phyloP scores from a whole-genome alignment of 208 protist genomes.

The Leishmania lainsoni region DNA sequence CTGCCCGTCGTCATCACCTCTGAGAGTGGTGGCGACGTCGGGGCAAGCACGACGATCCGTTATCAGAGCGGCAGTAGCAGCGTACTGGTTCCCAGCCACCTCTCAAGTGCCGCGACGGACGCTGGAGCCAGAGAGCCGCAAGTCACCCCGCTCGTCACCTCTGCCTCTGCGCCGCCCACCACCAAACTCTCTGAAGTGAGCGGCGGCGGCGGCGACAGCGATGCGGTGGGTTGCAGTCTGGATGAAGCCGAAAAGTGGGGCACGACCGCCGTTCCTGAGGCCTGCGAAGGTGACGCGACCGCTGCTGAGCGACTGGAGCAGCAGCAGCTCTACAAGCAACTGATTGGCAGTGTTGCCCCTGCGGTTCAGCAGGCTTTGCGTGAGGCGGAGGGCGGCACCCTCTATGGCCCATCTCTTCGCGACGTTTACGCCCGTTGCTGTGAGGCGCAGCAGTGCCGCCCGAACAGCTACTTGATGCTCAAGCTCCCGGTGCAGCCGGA shows the following conservation, averaged over 20 bases:
- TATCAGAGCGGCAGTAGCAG: background rate
- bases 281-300: background rate
- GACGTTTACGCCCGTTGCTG: conserved; percentile 87
- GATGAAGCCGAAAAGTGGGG: background rate
- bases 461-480: conserved; percentile 89
- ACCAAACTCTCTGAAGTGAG: background rate
- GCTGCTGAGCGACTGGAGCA: conserved; percentile 15
- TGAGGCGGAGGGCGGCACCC: conserved; percentile 48
- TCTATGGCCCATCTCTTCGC: conserved; percentile 69
- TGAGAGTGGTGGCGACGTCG: background rate
- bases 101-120: background rate
- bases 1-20: background rate
- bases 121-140: background rate
- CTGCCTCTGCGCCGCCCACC: background rate
- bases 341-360: conserved; percentile 31
- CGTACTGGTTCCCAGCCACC: background rate
- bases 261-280: background rate
- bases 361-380: conserved; percentile 39
- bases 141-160: background rate
- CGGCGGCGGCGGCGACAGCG: background rate
- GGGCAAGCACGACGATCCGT: no score
- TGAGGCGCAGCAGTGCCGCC: conserved; percentile 73
- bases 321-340: conserved; percentile 28
- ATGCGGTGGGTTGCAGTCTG: background rate
- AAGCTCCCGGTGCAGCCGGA: conserved; percentile 80